Conservation (phyloP, 805 yeast species). For the Wickerhamiella brachini region DNA sequence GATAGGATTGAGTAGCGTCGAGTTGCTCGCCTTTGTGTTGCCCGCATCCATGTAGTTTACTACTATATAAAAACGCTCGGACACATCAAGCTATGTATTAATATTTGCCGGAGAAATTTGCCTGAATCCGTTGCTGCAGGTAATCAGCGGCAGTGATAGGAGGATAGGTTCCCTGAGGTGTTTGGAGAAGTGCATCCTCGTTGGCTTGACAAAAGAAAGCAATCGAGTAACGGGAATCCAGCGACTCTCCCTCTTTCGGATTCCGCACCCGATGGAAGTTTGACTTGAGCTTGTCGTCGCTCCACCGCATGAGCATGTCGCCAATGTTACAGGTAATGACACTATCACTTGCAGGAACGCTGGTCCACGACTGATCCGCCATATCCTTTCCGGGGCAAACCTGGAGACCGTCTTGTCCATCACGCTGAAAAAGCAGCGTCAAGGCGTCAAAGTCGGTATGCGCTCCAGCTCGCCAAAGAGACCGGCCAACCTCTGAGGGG, state of each 20-base stretch:
- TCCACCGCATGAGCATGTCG: conserved; percentile 14
- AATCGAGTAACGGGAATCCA: conserved; percentile 8
- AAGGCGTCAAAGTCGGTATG: conserved; percentile 11
- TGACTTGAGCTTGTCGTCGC: conserved; percentile 9
- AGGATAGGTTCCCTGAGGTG: conserved; percentile 8
- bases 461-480: conserved; percentile 12
- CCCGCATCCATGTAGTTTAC: too few relatives aligned
- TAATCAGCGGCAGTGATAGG: conserved; percentile 8
- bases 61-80: too few relatives aligned
- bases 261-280: conserved; percentile 11
- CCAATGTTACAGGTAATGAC: conserved; percentile 13
- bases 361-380: conserved; percentile 8
- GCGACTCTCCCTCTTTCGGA: conserved; percentile 7
- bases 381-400: conserved; percentile 11
- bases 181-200: conserved; percentile 6
- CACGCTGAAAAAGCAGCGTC: conserved; percentile 11
- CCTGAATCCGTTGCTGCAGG: conserved; percentile 7
- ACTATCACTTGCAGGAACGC: conserved; percentile 6
- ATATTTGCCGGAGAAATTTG: conserved; percentile 3
- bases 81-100: too few relatives aligned
- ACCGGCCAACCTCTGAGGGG: neutral
- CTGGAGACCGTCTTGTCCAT: conserved; percentile 12
- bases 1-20: too few relatives aligned
- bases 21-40: too few relatives aligned
- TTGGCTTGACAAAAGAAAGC: conserved; percentile 12